Evolutionary conservation across 2,329 filamentous ascomycete genomes (phyloP), one percentile per base, ranked within the genome.

Genomic region (Rutstroemia sp.): DNA sequence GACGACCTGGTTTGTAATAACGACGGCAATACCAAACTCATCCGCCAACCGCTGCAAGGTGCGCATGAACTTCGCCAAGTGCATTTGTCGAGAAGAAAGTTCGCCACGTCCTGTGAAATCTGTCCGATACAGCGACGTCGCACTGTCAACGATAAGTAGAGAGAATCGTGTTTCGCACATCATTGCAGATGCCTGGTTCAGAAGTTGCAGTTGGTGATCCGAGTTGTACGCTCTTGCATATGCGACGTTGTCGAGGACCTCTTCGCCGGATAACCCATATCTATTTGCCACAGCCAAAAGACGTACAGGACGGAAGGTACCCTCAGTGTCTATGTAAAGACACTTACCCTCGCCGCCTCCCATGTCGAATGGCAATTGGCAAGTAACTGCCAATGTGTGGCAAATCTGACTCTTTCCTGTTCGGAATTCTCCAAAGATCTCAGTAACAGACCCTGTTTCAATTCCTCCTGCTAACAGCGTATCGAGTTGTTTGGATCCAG

Each of bases 161-260:
- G 94, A 97, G 72, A 99, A 99, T 4, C 94, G 85, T 0, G 94
- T 99, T 75, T 99, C 95, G 57, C 92, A 96, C 95, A 99, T 99
- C 94, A 99, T 99, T 60, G 91, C 85, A 2, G 94, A 88, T 3
- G 94, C 95, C 72, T 97, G 92, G 67, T 94, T 94, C 60, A 99
- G 83, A 7, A 99, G 80, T 71, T 96, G 90, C 51, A 99, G 81
- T 72, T 99, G 94, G 72, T 99, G 94, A 63, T 99, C 94, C 0
- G 92, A 97, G 71, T 99, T 99, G 77, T 99, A 99, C 9, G 94
- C 94, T 59, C 94, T 87, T 50, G 95, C 95, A 71, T 99, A 99
- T 3, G 95, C 95, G 56, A 99, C 92, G 65, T 99, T 99, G 75
- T 99, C 95, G 8, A 99, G 80, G 0, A 99, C 94, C 71, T 99